Evolutionary conservation across 78 protist species (phyloP), one percentile per base, ranked within the genome.

Genomic region (Guillardia theta): DNA sequence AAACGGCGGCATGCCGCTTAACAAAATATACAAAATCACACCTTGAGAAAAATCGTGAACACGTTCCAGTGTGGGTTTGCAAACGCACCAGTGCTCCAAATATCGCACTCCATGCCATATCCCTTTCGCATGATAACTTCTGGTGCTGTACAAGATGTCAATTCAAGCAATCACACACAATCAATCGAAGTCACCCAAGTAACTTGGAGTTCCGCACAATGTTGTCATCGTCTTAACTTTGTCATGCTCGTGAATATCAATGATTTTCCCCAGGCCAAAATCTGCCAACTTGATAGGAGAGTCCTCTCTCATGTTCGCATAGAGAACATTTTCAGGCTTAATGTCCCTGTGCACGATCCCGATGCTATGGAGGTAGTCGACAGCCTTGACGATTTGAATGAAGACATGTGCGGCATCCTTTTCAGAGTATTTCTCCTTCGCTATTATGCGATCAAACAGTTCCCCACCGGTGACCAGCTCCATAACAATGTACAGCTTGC

Each of bases 51-150:
- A n/a, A n/a, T n/a, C n/a, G n/a, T n/a, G n/a, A n/a, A n/a, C n/a
- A n/a, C n/a, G n/a, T n/a, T n/a, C n/a, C n/a, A n/a, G n/a, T n/a
- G n/a, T n/a, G n/a, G n/a, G n/a, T n/a, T n/a, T n/a, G n/a, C n/a
- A n/a, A n/a, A n/a, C n/a, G n/a, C 90, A 1, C 90, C 90, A 1
- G 50, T 22, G 90, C 90, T 78, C 90, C 90, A 78, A 3, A 78
- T 50, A 30, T 78, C 90, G 90, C 90, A 78, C 48, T 12, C 90
- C 45, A 21, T 43, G 44, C 90, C 45, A 48, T 78, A 78, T 27
- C 53, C 48, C 50, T 43, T 70, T 30, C 70, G 70, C 70, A 58
- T 24, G 39, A 58, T 24, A 58, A 58, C n/a, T n/a, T n/a, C n/a
- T n/a, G n/a, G n/a, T n/a, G n/a, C n/a, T n/a, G n/a, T n/a, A n/a